phyloP scores from a whole-genome alignment of 805 yeast genomes.

The Zygoascus bituminiphila region DNA sequence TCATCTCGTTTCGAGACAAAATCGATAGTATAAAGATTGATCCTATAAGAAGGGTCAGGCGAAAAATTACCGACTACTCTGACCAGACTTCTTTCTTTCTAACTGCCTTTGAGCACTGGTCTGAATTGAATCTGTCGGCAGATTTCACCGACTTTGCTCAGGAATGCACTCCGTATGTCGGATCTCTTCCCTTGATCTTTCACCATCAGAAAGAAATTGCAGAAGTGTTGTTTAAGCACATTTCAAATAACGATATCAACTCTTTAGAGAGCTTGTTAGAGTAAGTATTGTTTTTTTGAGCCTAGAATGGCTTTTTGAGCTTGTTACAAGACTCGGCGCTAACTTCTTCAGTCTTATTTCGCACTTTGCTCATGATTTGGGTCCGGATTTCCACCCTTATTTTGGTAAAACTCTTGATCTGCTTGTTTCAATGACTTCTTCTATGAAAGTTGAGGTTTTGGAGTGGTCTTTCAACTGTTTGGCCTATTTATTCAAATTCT shows the following conservation, averaged over 20 bases:
- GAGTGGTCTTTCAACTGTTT: constrained; percentile 81
- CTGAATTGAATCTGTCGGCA: constrained; percentile 71
- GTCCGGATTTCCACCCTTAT: constrained; percentile 76
- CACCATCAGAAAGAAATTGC: constrained; percentile 62
- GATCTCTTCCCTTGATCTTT: constrained; percentile 72
- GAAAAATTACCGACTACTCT: constrained; percentile 22
- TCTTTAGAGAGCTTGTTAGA: constrained; percentile 79
- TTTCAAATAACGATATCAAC: constrained; percentile 51
- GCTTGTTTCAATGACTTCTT: constrained; percentile 26
- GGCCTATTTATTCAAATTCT: constrained; percentile 84
- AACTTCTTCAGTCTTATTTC: constrained; percentile 42
- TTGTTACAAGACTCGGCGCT: no score
- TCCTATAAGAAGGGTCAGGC: constrained; percentile 37
- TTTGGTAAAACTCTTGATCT: constrained; percentile 46
- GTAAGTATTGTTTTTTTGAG: constrained; percentile 15
- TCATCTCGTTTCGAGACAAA: constrained; percentile 56
- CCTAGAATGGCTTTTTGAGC: neutral
- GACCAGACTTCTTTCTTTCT: constrained; percentile 57
- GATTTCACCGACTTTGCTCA: constrained; percentile 57
- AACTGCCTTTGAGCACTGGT: constrained; percentile 78
- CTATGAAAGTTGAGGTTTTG: constrained; percentile 39
- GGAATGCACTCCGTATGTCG: constrained; percentile 45
- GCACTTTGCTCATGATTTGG: constrained; percentile 85
- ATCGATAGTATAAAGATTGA: constrained; percentile 79
- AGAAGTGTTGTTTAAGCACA: constrained; percentile 38